Percentiles rank a stretch among this genome's conserved stretches.
Conservation (phyloP, 352 stramenopile genomes). For the Phytopythium vexans region DNA sequence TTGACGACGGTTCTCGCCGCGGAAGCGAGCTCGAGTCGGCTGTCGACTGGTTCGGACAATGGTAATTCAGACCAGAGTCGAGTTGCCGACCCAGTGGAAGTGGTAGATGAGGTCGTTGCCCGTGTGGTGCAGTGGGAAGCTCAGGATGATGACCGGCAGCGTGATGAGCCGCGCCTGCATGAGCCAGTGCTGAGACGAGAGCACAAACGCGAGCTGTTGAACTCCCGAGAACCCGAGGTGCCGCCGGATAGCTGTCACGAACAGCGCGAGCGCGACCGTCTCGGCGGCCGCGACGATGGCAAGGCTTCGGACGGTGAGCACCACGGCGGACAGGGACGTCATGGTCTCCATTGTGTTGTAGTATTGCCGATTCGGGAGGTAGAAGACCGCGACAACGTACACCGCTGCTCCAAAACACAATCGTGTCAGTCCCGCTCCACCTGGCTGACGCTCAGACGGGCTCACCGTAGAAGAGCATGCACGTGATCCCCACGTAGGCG, state of each 20-base stretch:
- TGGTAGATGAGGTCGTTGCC: slow-evolving; percentile 20
- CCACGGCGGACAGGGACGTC: slow-evolving; percentile 5
- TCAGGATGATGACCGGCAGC: slow-evolving; percentile 18
- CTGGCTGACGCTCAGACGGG: too few species aligned
- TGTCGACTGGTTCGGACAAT: too few species aligned
- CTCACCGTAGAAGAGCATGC: not conserved
- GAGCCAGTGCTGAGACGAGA: slow-evolving; percentile 18
- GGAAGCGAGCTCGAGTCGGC: too few species aligned
- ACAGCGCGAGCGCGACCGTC: slow-evolving; percentile 7
- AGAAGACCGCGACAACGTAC: slow-evolving; percentile 16
- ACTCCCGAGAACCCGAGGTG: slow-evolving; percentile 9
- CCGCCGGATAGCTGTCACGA: slow-evolving; percentile 12
- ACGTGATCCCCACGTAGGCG: not conserved
- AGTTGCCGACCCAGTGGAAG: too few species aligned
- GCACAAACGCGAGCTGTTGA: slow-evolving; percentile 23
- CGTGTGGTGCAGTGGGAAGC: slow-evolving; percentile 21
- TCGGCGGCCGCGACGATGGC: slow-evolving; percentile 9
- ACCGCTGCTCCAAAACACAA: slow-evolving; percentile 2
- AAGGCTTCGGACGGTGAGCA: slow-evolving; percentile 5
- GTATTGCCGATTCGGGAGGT: slow-evolving; percentile 17
- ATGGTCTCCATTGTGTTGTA: slow-evolving; percentile 20
- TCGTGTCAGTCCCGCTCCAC: too few species aligned
- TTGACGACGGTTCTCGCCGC: too few species aligned
- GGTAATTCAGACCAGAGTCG: too few species aligned
- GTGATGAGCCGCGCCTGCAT: slow-evolving; percentile 18